Percentiles rank a stretch among this genome's conserved stretches.
Evolutionary conservation across 2,329 filamentous ascomycete genomes (phyloP).

Genomic region (Sphaerulina musiva): DNA sequence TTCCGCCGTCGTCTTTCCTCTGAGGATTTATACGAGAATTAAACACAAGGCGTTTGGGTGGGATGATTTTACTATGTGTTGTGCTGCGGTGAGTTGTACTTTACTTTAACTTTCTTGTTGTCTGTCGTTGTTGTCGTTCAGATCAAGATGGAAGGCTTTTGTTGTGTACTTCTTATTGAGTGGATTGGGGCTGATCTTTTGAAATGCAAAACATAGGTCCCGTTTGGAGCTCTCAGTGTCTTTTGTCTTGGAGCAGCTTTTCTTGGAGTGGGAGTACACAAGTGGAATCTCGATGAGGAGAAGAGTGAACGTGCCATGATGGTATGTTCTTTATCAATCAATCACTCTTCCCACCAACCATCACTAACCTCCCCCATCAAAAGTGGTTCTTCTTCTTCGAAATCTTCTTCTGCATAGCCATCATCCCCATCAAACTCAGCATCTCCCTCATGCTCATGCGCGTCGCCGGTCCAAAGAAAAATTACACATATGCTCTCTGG

Average conservation of each 20-base stretch:
- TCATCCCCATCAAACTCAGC: conserved; percentile 36
- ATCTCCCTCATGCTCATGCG: conserved; percentile 35
- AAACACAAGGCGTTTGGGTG: conserved; percentile 26
- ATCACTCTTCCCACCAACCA: too few species aligned
- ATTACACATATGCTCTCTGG: conserved; percentile 29
- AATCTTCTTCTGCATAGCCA: conserved; percentile 34
- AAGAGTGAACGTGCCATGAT: conserved; percentile 23
- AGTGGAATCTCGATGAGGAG: conserved; percentile 18
- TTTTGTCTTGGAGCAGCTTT: conserved; percentile 30
- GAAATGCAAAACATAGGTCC: conserved; percentile 16
- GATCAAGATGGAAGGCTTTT: too few species aligned
- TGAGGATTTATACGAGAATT: conserved; percentile 22
- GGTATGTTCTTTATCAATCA: conserved; percentile 16
- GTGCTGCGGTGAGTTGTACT: conserved; percentile 13
- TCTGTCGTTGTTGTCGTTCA: too few species aligned
- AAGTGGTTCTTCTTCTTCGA: conserved; percentile 37
- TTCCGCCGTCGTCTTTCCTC: conserved; percentile 17
- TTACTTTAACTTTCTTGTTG: too few species aligned
- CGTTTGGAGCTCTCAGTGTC: conserved; percentile 27
- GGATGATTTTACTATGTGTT: conserved; percentile 31
- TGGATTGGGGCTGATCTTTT: too few species aligned
- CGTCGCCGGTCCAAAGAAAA: conserved; percentile 29
- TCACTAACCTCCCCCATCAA: conserved; percentile 1
- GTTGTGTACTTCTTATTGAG: too few species aligned
- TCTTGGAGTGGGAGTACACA: conserved; percentile 31